Evolutionary conservation across 805 yeast species (phyloP).

Genomic region (Nakazawaea holstii): DNA sequence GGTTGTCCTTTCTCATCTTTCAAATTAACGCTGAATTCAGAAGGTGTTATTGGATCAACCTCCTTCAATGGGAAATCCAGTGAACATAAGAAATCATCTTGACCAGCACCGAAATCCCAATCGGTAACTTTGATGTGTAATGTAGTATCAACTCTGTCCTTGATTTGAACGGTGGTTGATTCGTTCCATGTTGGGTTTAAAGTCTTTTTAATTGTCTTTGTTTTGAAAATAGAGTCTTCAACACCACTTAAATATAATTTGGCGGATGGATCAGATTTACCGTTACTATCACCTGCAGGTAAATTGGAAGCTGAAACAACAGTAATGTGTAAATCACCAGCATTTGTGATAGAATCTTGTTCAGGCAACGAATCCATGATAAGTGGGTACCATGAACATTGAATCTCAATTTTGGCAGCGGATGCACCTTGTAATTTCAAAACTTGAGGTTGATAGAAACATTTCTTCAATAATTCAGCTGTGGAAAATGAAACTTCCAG

Average conservation of each 20-base stretch:
- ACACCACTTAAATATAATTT: conserved; percentile 63
- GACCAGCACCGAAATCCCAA: conserved; percentile 91
- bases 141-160: conserved; percentile 56
- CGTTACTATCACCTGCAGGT: conserved; percentile 84
- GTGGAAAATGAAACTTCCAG: conserved; percentile 68
- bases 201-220: conserved; percentile 81
- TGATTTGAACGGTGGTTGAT: conserved; percentile 45
- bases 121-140: conserved; percentile 62
- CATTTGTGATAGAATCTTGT: conserved; percentile 67
- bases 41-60: conserved; percentile 41
- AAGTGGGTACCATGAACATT: conserved; percentile 78
- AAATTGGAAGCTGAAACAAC: conserved; percentile 62
- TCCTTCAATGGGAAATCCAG: conserved; percentile 52
- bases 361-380: conserved; percentile 56
- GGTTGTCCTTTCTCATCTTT: conserved; percentile 41
- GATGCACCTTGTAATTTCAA: conserved; percentile 51
- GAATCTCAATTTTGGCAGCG: conserved; percentile 48
- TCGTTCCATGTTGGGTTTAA: conserved; percentile 91
- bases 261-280: conserved; percentile 90
- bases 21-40: conserved; percentile 48
- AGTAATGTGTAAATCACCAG: conserved; percentile 63
- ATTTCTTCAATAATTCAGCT: conserved; percentile 52
- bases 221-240: conserved; percentile 55
- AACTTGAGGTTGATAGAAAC: conserved; percentile 57
- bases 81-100: conserved; percentile 76